These are phyloP conservation scores for Penicillium brevicompactum DNA, from an alignment of 2,329 filamentous ascomycete species.

Conservation along the genomic window DNA sequence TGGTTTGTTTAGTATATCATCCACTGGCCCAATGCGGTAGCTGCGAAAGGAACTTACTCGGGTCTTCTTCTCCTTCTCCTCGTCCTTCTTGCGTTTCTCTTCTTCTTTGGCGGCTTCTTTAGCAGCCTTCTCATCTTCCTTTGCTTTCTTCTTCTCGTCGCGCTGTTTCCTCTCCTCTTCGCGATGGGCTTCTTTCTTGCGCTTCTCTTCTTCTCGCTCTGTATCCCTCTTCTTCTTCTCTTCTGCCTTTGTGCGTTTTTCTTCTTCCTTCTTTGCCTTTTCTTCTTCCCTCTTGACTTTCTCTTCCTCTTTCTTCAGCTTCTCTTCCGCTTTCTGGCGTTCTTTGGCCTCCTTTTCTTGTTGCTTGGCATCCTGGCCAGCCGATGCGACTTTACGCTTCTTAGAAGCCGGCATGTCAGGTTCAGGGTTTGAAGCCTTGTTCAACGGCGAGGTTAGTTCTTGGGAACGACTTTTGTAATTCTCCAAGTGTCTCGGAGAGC, in stretches of 20 bases:
- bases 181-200: slow-evolving; percentile 40
- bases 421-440: slow-evolving; percentile 9
- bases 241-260: slow-evolving; percentile 37
- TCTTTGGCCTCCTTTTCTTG: slow-evolving; percentile 41
- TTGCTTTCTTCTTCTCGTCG: slow-evolving; percentile 48
- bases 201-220: slow-evolving; percentile 40
- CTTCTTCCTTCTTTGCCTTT: slow-evolving; percentile 30
- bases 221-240: slow-evolving; percentile 29
- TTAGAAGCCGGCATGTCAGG: slow-evolving; percentile 21
- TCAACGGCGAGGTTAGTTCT: not conserved
- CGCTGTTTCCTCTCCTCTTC: slow-evolving; percentile 49
- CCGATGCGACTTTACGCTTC: slow-evolving; percentile 30
- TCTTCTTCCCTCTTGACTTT: slow-evolving; percentile 26
- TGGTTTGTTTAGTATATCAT: slow-evolving; percentile 29
- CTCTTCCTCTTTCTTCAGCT: slow-evolving; percentile 29
- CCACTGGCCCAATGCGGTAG: not conserved
- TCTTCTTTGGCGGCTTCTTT: slow-evolving; percentile 47
- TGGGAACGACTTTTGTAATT: not conserved
- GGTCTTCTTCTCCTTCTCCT: slow-evolving; percentile 52
- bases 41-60: slow-evolving; percentile 35
- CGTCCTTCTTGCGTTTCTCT: slow-evolving; percentile 50
- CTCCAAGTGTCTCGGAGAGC: not conserved
- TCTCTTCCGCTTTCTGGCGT: slow-evolving; percentile 31
- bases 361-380: slow-evolving; percentile 35
- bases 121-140: slow-evolving; percentile 47